Percentiles rank a stretch among this genome's conserved stretches.
Conservation (phyloP, 306 rosid genomes). For the Prunus salicina region DNA sequence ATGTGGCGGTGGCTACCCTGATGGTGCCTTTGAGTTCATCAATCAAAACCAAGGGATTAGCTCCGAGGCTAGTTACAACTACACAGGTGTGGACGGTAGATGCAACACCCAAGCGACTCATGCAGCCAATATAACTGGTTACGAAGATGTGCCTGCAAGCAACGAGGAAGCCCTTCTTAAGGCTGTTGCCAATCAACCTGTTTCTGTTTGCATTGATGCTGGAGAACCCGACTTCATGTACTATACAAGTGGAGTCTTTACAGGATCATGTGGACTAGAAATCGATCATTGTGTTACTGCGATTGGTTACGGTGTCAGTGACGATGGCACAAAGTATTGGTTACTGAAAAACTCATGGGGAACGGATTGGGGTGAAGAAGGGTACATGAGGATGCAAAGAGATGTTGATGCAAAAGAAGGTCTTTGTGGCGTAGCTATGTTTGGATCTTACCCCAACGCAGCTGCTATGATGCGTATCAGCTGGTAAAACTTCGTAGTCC, state of each 20-base stretch:
- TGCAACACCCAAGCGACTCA: slow-evolving; percentile 13
- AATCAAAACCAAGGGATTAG: slow-evolving; percentile 30
- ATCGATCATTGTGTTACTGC: slow-evolving; percentile 47
- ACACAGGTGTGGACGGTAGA: slow-evolving; percentile 25
- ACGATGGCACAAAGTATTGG: slow-evolving; percentile 45
- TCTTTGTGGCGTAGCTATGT: slow-evolving; percentile 47
- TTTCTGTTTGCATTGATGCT: slow-evolving; percentile 49
- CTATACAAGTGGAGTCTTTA: slow-evolving; percentile 42
- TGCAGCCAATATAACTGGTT: slow-evolving; percentile 25
- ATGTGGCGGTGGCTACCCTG: slow-evolving; percentile 40
- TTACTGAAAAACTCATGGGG: slow-evolving; percentile 56
- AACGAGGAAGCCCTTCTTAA: slow-evolving; percentile 29
- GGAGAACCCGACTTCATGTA: slow-evolving; percentile 29
- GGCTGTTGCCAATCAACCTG: slow-evolving; percentile 36
- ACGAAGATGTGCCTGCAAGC: slow-evolving; percentile 38
- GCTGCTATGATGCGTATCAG: no score
- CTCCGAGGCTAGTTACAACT: slow-evolving; percentile 37
- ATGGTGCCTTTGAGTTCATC: slow-evolving; percentile 44
- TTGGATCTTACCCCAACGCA: slow-evolving; percentile 43
- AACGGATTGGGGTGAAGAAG: slow-evolving; percentile 44
- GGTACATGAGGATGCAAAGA: slow-evolving; percentile 43
- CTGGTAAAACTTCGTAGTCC: no score
- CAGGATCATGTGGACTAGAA: slow-evolving; percentile 36
- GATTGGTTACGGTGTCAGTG: slow-evolving; percentile 34
- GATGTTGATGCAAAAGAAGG: slow-evolving; percentile 35